Base-by-base conservation (phyloP, 75 land plant genomes). In the Sequoiadendron giganteum region DNA sequence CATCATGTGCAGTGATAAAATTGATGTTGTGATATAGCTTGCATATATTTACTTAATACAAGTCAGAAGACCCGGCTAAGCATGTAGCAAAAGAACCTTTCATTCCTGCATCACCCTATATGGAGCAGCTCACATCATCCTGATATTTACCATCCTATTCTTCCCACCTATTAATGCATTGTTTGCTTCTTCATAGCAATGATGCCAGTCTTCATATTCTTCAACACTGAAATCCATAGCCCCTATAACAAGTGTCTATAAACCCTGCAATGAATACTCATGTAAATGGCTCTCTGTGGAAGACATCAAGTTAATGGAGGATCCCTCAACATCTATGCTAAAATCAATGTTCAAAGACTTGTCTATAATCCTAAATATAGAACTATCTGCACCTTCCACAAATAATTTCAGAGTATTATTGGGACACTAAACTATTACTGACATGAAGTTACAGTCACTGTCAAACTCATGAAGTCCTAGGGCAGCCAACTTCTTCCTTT, bases 391-490 rank as follows among this genome's bases (percentile, higher is more conserved):
- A 90, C 99, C 99, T 92, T 98, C 97, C 30, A 97, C 93, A 76
- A 96, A 93, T 40, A 98, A 85, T 87, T 93, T 98, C 39, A 96
- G 91, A 42, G 94, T 84, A 28, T 92, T 91, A 90, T 98, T 96
- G 70, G 99, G 99, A 85, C 91, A 36, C 38, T 36, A 93, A 70
- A 98, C 89, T 75, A 98, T 92, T 68, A 97, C 95, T 36, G 99
- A 97, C 99, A 98, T 98, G 73, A 96, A 88, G 88, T 98, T 98
- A 3, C 99, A 91, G 19, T 97, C 97, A 93, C 99, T 98, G 72
- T 97, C 97, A 90, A 98, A 98, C 84, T 96, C 99, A 88, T 96
- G 97, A 45, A 98, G 82, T 58, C 99, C 99, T 91, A 96, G 88
- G 36, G 97, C 90, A 86, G 94, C 91, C 88, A 91, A 96, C 94